Evolutionary conservation across 208 protist genomes (phyloP).

Genomic region (Sergeia podlipaevii): DNA sequence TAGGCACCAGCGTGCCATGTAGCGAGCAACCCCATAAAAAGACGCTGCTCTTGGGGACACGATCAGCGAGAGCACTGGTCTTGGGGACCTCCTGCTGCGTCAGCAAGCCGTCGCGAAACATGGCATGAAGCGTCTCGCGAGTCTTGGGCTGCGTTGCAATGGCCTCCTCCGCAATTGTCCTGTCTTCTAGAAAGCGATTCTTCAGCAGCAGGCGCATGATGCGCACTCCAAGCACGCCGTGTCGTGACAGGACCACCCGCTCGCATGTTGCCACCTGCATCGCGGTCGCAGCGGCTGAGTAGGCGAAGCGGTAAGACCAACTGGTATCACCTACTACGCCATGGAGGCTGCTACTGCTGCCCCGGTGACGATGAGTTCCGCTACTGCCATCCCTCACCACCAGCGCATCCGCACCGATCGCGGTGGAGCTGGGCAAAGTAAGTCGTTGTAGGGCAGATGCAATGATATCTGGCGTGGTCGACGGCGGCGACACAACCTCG

Average conservation of each 20-base stretch:
- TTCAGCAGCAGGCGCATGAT: slow-evolving; percentile 68
- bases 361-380: no score
- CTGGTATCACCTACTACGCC: not conserved
- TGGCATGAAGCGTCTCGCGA: slow-evolving; percentile 66
- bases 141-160: slow-evolving; percentile 58
- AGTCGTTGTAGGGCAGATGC: no score
- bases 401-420: slow-evolving; percentile 9
- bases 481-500: no score
- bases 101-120: slow-evolving; percentile 73
- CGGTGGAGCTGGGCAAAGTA: slow-evolving; percentile 2
- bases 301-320: slow-evolving; percentile 21
- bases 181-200: slow-evolving; percentile 75
- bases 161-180: slow-evolving; percentile 70
- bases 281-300: slow-evolving; percentile 24
- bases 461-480: no score
- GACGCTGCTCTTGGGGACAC: slow-evolving; percentile 45
- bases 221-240: slow-evolving; percentile 80
- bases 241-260: slow-evolving; percentile 62
- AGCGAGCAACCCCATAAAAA: slow-evolving; percentile 63
- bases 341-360: not conserved
- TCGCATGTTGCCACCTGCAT: slow-evolving; percentile 56
- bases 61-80: slow-evolving; percentile 33
- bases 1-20: slow-evolving; percentile 27
- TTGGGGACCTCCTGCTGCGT: slow-evolving; percentile 68
- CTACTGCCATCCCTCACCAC: slow-evolving; percentile 17